Percentiles rank a stretch among this genome's conserved stretches.
These are phyloP conservation scores for Lichtheimia corymbifera DNA, from an alignment of 371 early-diverging fungal species.

Conservation along the genomic window DNA sequence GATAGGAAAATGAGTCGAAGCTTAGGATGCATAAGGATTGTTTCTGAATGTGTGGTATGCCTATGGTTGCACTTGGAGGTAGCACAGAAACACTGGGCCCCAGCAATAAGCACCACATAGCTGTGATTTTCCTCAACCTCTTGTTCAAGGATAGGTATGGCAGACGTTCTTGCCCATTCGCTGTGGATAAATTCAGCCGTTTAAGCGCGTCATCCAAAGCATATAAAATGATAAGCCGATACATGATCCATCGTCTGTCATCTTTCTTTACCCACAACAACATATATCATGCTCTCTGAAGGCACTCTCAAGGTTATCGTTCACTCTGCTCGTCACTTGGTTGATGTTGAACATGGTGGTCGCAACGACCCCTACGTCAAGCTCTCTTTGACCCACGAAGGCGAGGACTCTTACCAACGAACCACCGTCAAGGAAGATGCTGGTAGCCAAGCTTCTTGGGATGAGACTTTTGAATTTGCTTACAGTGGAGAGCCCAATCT, in stretches of 20 bases:
- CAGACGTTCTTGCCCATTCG: not conserved
- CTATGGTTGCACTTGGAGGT: too few relatives aligned
- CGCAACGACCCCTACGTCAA: slow-evolving; percentile 61
- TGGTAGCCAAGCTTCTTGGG: slow-evolving; percentile 54
- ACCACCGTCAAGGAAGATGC: slow-evolving; percentile 57
- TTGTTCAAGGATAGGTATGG: not conserved
- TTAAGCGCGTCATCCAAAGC: not conserved
- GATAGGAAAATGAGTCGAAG: too few relatives aligned
- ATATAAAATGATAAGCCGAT: not conserved
- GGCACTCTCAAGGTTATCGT: slow-evolving; percentile 6
- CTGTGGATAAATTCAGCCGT: not conserved
- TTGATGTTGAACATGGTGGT: slow-evolving; percentile 43
- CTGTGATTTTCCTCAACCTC: not conserved
- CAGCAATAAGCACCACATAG: too few relatives aligned
- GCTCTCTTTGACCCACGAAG: slow-evolving; percentile 44
- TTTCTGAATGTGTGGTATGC: too few relatives aligned
- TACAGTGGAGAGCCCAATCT: slow-evolving; percentile 51
- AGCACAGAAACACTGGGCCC: too few relatives aligned
- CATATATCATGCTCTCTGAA: slow-evolving; percentile 11
- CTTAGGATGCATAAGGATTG: too few relatives aligned
- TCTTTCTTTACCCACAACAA: not conserved
- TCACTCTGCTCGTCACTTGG: slow-evolving; percentile 40
- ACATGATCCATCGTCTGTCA: not conserved
- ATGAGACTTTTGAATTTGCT: slow-evolving; percentile 50
- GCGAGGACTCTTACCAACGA: slow-evolving; percentile 50